A percentile compares a stretch with the other conserved stretches of the same genome.
phyloP scores from a whole-genome alignment of 441 rosid species.

The Pelargonium myrrhifolium region DNA sequence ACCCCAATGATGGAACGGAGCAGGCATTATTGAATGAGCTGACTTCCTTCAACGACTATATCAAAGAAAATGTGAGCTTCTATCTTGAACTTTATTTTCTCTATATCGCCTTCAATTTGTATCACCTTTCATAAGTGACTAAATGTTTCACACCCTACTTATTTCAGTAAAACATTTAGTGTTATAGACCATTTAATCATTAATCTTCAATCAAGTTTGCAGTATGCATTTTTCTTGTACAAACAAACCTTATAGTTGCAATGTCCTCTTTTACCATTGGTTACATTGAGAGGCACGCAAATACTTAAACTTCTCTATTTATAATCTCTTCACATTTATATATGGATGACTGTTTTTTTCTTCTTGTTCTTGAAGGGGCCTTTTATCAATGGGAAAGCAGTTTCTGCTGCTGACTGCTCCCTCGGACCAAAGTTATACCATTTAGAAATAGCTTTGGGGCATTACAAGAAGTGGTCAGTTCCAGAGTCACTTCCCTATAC shows the following conservation, averaged over 20 bases:
- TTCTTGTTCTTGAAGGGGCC: conserved; percentile 42
- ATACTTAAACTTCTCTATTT: neutral
- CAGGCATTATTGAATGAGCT: conserved; percentile 65
- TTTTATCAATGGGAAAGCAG: conserved; percentile 52
- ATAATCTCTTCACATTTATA: neutral
- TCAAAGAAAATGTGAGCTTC: conserved; percentile 61
- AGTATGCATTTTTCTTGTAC: no score
- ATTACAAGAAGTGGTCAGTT: conserved; percentile 61
- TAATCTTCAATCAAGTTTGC: no score
- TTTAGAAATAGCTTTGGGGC: conserved; percentile 60
- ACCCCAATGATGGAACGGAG: conserved; percentile 69
- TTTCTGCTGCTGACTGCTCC: conserved; percentile 63
- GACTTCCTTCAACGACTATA: conserved; percentile 49
- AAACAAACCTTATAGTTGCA: no score
- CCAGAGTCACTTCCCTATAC: conserved; percentile 50
- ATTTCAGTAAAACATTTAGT: no score
- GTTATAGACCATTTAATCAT: no score
- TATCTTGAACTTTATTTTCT: conserved; percentile 12
- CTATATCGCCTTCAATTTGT: neutral
- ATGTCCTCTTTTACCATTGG: neutral
- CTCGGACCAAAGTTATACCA: conserved; percentile 54
- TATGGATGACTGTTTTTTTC: conserved; percentile 1
- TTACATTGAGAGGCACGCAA: neutral
- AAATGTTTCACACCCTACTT: no score
- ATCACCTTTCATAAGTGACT: neutral